Evolutionary conservation across 768 basidiomycete genomes (phyloP), one percentile per base, ranked within the genome.

Genomic region (Termitomyces sp.): DNA sequence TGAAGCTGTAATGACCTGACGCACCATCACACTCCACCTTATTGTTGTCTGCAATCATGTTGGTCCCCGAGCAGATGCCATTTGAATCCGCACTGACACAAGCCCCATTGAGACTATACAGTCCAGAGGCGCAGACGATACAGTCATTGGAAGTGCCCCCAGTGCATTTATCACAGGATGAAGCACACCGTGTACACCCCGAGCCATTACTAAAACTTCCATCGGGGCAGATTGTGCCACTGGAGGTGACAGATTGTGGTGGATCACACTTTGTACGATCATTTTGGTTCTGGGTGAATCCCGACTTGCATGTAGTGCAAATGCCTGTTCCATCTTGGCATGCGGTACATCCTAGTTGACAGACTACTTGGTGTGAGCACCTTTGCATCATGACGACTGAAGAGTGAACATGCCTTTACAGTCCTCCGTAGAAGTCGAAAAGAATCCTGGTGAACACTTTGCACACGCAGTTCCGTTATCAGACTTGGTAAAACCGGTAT

Each of bases 1-100:
- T 9, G 1, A 40, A 53, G 12, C 20, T 15, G 45, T 55, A 34
- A 25, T 53, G 1, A 54, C 38, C 6, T 46, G 42, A 79, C 88
- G 68, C 67, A 92, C 91, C 81, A 67, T 94, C 91, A 67, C 93
- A 95, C 59, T 86, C 86, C 17, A 79, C 75, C 74, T 92, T 94
- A 69, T 83, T 81, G 63, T 91, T 91, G 64, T 95, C 89, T 17
- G 86, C 91, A 45, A 94, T 83, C 60, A 89, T 72, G 43, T 76
- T 80, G 11, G 86, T 81, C 1, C 85, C 86, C 32, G 80, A 73
- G 69, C 94, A 96, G 6, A 92, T 82, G 0, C 94, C 94, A 54
- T 83, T 81, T 0, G 73, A 69, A 67, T 85, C 83, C 32, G 87
- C 79, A 36, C 80, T 74, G 2, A 94, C 87, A 69, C 94, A 95